phyloP scores from a whole-genome alignment of 1,284 basidiomycete species.

The Xanthoconium separans region DNA sequence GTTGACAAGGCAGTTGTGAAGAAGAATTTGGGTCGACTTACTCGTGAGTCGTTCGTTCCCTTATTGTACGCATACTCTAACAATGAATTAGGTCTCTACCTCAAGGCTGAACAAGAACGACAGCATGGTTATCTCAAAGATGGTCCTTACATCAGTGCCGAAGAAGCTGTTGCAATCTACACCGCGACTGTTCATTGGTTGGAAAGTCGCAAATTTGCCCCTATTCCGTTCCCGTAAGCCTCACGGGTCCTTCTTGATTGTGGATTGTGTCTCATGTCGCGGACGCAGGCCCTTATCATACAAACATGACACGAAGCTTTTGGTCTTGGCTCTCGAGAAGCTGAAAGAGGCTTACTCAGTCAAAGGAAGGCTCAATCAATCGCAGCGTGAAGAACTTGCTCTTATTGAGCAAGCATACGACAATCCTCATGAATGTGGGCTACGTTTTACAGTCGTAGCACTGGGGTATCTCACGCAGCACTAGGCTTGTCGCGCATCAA shows the following conservation, averaged over 20 bases:
- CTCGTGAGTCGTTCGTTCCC: constrained; percentile 49
- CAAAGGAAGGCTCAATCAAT: constrained; percentile 93
- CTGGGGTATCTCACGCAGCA: constrained; percentile 2
- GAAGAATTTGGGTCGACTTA: constrained; percentile 91
- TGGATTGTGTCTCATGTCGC: constrained; percentile 2
- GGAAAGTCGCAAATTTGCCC: constrained; percentile 93
- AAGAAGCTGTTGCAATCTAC: constrained; percentile 97
- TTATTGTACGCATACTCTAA: constrained; percentile 7
- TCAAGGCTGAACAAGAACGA: constrained; percentile 97
- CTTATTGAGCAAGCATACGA: constrained; percentile 97
- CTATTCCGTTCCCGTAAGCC: constrained; percentile 91
- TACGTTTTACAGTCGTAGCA: background rate
- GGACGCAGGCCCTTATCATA: constrained; percentile 84
- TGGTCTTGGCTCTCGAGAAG: constrained; percentile 94
- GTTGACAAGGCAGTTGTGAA: constrained; percentile 99
- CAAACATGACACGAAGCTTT: constrained; percentile 96
- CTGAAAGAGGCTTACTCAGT: constrained; percentile 98
- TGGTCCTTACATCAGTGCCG: constrained; percentile 94
- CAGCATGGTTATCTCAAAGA: constrained; percentile 98
- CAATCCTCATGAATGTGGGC: constrained; percentile 84
- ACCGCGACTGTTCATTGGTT: constrained; percentile 98
- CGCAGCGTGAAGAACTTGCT: constrained; percentile 93
- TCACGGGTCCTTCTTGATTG: background rate
- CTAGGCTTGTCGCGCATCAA: constrained; percentile 91
- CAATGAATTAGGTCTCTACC: constrained; percentile 65